A percentile compares a stretch with the other conserved stretches of the same genome.
These are phyloP conservation scores for Phytopythium montanum DNA, from an alignment of 352 stramenopile species.

Conservation along the genomic window DNA sequence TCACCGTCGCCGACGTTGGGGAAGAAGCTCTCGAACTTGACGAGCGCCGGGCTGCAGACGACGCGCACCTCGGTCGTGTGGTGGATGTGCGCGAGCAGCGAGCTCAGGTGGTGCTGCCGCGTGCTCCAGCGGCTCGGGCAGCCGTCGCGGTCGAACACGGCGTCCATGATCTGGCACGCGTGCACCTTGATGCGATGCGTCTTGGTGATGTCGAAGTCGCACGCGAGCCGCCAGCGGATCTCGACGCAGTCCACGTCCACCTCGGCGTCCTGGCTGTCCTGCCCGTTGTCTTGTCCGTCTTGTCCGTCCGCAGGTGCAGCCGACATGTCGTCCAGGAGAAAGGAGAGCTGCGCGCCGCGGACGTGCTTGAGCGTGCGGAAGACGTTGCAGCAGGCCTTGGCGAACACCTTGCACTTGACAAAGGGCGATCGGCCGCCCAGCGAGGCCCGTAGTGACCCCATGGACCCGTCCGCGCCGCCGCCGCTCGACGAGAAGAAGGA, in stretches of 20 bases:
- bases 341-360: slow-evolving; percentile 59
- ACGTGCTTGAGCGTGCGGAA: slow-evolving; percentile 85
- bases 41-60: slow-evolving; percentile 52
- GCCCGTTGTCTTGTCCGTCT: slow-evolving; percentile 11
- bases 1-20: slow-evolving; percentile 43
- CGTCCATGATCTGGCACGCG: slow-evolving; percentile 70
- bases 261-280: slow-evolving; percentile 20
- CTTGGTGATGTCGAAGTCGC: slow-evolving; percentile 87
- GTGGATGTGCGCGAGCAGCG: slow-evolving; percentile 75
- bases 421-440: slow-evolving; percentile 36
- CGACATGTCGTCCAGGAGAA: slow-evolving; percentile 47
- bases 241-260: slow-evolving; percentile 61
- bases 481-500: slow-evolving; percentile 54
- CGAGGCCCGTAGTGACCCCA: slow-evolving; percentile 12
- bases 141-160: slow-evolving; percentile 60
- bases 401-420: slow-evolving; percentile 74
- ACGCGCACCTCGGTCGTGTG: slow-evolving; percentile 77
- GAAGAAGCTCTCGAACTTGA: slow-evolving; percentile 84
- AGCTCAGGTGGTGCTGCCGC: slow-evolving; percentile 70
- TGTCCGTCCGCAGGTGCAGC: slow-evolving; percentile 17
- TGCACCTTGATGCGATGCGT: slow-evolving; percentile 83
- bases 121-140: slow-evolving; percentile 55
- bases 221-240: slow-evolving; percentile 63
- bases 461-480: slow-evolving; percentile 16
- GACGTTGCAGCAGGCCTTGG: slow-evolving; percentile 74